Conservation (phyloP, 306 rosid species). For the Citrullus colocynthis region DNA sequence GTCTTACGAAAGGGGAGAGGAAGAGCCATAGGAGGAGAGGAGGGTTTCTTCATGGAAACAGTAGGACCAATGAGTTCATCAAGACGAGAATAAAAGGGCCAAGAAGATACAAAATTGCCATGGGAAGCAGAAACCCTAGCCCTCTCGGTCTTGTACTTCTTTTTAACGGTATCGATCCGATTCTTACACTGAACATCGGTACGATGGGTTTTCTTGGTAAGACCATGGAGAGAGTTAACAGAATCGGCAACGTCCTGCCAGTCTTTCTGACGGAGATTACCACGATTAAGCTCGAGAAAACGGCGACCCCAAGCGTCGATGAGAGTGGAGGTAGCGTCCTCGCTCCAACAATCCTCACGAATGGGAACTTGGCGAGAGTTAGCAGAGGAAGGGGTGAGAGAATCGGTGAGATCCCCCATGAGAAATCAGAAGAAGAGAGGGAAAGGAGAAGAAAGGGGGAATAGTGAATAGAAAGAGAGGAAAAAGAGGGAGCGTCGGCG, state of each 20-base stretch:
- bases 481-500: constrained; percentile 6
- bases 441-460: background rate
- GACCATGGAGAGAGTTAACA: constrained; percentile 89
- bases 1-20: constrained; percentile 42
- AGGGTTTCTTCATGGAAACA: constrained; percentile 32
- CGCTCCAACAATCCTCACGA: constrained; percentile 97
- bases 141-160: constrained; percentile 89
- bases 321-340: constrained; percentile 81
- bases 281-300: constrained; percentile 83
- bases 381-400: constrained; percentile 13
- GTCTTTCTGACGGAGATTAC: constrained; percentile 95
- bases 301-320: constrained; percentile 94
- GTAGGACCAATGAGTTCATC: constrained; percentile 57
- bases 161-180: constrained; percentile 88
- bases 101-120: constrained; percentile 36
- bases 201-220: constrained; percentile 78
- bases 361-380: constrained; percentile 61
- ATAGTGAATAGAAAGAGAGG: background rate
- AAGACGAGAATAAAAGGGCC: constrained; percentile 68
- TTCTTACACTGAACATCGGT: constrained; percentile 97
- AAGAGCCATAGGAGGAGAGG: constrained; percentile 53
- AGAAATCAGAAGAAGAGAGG: background rate
- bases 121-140: constrained; percentile 67
- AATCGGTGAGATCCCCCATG: constrained; percentile 62
- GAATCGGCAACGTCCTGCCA: constrained; percentile 99